Conservation (phyloP, 352 stramenopile species). For the Peronospora destructor region DNA sequence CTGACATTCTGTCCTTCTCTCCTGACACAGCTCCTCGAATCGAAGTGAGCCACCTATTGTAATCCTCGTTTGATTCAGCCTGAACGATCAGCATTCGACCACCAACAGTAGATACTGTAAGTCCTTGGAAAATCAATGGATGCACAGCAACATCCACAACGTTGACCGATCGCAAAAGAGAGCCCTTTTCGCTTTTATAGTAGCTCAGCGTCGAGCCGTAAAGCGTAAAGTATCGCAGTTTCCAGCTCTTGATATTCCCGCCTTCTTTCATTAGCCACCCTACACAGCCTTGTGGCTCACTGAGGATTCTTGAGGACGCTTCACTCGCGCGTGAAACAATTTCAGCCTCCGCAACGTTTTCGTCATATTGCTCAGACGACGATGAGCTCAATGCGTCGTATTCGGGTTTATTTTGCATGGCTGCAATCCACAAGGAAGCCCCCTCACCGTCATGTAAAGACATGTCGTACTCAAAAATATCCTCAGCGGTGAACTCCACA, state of each 20-base stretch:
- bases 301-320: constrained; percentile 11
- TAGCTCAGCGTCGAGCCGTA: constrained; percentile 64
- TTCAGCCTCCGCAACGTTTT: constrained; percentile 12
- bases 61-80: constrained; percentile 58
- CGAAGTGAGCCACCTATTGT: constrained; percentile 48
- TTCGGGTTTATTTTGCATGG: constrained; percentile 41
- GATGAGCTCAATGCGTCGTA: constrained; percentile 21
- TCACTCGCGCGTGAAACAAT: constrained; percentile 16
- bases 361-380: constrained; percentile 13
- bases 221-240: constrained; percentile 68
- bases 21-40: constrained; percentile 28
- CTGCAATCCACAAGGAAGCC: constrained; percentile 46
- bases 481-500: constrained; percentile 28
- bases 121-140: constrained; percentile 30
- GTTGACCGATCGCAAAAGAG: constrained; percentile 40
- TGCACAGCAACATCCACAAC: constrained; percentile 34
- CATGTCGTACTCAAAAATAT: constrained; percentile 28
- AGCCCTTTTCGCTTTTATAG: constrained; percentile 63
- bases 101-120: constrained; percentile 39
- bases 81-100: constrained; percentile 52
- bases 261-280: constrained; percentile 74
- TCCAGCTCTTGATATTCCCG: constrained; percentile 60
- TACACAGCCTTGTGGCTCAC: constrained; percentile 32
- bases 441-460: constrained; percentile 26
- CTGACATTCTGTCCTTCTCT: constrained; percentile 6